These are phyloP conservation scores for Drechslerella stenobrocha DNA, from an alignment of 2,329 filamentous ascomycete species.

Conservation along the genomic window DNA sequence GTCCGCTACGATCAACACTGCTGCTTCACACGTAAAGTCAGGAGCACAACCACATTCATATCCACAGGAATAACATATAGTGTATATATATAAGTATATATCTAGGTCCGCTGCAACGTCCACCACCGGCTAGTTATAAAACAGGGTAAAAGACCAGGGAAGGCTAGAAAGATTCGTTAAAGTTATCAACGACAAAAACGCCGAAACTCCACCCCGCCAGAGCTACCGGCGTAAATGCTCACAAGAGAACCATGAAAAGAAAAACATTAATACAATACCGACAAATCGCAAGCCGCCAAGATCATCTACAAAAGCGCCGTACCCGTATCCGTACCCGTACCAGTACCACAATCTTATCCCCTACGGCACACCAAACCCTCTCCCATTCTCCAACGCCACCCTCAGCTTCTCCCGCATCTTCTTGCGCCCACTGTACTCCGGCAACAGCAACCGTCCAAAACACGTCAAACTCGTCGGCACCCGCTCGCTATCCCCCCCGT, in stretches of 20 bases:
- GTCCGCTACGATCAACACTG: too few relatives aligned
- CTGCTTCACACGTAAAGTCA: too few relatives aligned
- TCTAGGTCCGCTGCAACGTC: too few relatives aligned
- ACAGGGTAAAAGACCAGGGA: not conserved
- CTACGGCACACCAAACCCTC: constrained; percentile 82
- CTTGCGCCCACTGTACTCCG: constrained; percentile 71
- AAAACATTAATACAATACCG: not conserved
- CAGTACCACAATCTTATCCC: too few relatives aligned
- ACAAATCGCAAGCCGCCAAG: not conserved
- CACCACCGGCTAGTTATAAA: too few relatives aligned
- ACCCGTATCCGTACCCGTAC: too few relatives aligned
- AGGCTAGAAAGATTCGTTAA: not conserved
- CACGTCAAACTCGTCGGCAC: constrained; percentile 90
- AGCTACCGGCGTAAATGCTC: constrained; percentile 1
- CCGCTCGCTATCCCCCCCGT: constrained; percentile 64
- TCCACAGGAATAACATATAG: too few relatives aligned
- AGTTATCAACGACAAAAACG: not conserved
- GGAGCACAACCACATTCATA: too few relatives aligned
- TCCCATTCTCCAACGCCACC: constrained; percentile 85
- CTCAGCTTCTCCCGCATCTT: constrained; percentile 73
- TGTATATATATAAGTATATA: too few relatives aligned
- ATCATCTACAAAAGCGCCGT: too few relatives aligned
- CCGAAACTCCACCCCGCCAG: not conserved
- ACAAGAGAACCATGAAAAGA: not conserved
- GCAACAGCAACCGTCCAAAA: constrained; percentile 83